Conservation (phyloP, 345 rosid genomes). For the Moricandia arvensis region DNA sequence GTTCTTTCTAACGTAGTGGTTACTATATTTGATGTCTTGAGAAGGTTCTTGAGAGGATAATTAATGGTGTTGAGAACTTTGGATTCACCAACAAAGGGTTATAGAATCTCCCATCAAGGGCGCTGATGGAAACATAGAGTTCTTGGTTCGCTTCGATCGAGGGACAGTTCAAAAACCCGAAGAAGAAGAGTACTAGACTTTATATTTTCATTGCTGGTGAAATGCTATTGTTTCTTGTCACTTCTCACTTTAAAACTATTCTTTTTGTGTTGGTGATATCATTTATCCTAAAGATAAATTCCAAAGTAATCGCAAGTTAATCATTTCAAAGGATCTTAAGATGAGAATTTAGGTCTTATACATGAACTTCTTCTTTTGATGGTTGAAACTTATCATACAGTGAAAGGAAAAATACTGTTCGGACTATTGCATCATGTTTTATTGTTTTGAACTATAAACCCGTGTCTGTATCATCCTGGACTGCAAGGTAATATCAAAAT, state of each 20-base stretch:
- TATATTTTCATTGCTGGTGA: not conserved
- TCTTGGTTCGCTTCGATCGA: slow-evolving; percentile 68
- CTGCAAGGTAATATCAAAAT: not conserved
- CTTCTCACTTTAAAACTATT: not conserved
- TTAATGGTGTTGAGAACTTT: slow-evolving; percentile 63
- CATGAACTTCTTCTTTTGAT: not conserved
- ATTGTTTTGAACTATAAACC: too few species aligned
- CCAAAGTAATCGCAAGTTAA: not conserved
- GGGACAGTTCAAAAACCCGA: slow-evolving; percentile 32
- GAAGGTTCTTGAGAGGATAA: slow-evolving; percentile 81
- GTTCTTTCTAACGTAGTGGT: not conserved
- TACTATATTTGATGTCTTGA: not conserved
- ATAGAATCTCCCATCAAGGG: slow-evolving; percentile 93
- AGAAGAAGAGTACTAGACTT: slow-evolving; percentile 24
- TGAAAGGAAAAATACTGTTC: too few species aligned
- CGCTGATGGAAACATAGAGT: slow-evolving; percentile 87
- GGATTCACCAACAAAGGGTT: slow-evolving; percentile 74
- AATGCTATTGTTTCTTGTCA: not conserved
- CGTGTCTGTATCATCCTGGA: too few species aligned
- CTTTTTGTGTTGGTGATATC: not conserved
- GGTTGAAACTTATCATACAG: not conserved
- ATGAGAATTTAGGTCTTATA: not conserved
- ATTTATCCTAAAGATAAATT: not conserved
- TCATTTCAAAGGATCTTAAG: not conserved
- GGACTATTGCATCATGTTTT: too few species aligned